Evolutionary conservation across 306 rosid genomes (phyloP).

Genomic region (Nissolia schottii): DNA sequence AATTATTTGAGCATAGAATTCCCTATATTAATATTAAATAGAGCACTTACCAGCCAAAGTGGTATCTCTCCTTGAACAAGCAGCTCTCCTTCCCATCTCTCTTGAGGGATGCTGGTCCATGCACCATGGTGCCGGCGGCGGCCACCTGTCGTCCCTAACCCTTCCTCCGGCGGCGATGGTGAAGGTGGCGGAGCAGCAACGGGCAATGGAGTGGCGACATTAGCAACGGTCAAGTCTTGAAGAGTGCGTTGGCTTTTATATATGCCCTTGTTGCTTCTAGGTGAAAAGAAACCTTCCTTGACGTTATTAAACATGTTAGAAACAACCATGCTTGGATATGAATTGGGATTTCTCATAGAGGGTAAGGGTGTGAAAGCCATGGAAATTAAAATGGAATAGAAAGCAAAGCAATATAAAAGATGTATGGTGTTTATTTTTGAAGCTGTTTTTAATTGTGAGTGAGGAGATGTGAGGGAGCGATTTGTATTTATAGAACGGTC

Average conservation of each 20-base stretch:
- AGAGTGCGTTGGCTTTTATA: slow-evolving; percentile 2
- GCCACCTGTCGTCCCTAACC: not conserved
- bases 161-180: slow-evolving; percentile 2
- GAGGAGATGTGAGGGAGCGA: slow-evolving; percentile 15
- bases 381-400: not conserved
- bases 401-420: no score
- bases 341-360: slow-evolving; percentile 21
- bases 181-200: slow-evolving; percentile 26
- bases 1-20: not conserved
- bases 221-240: slow-evolving; percentile 32
- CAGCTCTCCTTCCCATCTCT: slow-evolving; percentile 90
- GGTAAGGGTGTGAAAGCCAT: slow-evolving; percentile 47
- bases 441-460: not conserved
- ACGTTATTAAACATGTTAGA: not conserved
- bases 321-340: slow-evolving; percentile 21
- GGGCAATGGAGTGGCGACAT: slow-evolving; percentile 49
- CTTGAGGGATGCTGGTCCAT: slow-evolving; percentile 86
- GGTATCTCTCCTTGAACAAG: slow-evolving; percentile 73
- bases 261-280: slow-evolving; percentile 5
- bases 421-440: not conserved
- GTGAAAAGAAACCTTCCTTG: slow-evolving; percentile 6
- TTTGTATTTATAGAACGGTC: slow-evolving; percentile 27
- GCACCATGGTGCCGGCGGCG: slow-evolving; percentile 57
- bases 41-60: slow-evolving; percentile 62
- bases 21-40: not conserved